These are phyloP conservation scores for Boletus fagicola DNA, from an alignment of 768 basidiomycete species.

Conservation along the genomic window DNA sequence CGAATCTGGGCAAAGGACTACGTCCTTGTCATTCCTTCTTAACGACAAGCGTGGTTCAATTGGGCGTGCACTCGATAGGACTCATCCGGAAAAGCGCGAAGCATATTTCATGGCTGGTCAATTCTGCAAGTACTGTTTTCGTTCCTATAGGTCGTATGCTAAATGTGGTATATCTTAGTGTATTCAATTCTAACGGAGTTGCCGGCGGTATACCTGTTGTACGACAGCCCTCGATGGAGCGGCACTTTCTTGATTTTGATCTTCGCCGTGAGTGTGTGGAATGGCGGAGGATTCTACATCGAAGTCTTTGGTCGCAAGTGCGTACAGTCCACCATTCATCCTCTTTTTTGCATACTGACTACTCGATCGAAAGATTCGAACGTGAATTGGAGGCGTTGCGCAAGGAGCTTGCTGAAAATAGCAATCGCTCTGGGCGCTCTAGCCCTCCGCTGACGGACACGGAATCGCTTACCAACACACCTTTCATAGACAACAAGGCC, in stretches of 20 bases:
- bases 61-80: conserved; percentile 61
- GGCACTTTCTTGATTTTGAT: conserved; percentile 74
- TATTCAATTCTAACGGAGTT: conserved; percentile 86
- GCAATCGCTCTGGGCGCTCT: conserved; percentile 50
- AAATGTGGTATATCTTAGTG: conserved; percentile 40
- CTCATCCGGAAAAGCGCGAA: conserved; percentile 63
- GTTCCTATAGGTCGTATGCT: neutral
- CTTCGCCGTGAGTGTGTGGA: conserved; percentile 90
- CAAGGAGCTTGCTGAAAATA: conserved; percentile 80
- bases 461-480: conserved; percentile 39
- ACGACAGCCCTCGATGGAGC: conserved; percentile 77
- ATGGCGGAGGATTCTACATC: conserved; percentile 93
- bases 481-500: conserved; percentile 22
- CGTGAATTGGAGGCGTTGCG: conserved; percentile 86
- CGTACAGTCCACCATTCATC: conserved; percentile 33
- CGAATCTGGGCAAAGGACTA: conserved; percentile 85
- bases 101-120: conserved; percentile 82
- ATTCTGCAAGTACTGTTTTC: conserved; percentile 49
- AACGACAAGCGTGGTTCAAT: conserved; percentile 87
- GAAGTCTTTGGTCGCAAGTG: conserved; percentile 97
- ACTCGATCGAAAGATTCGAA: conserved; percentile 64
- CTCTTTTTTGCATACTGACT: conserved; percentile 2
- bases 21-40: conserved; percentile 84
- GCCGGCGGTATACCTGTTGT: conserved; percentile 80
- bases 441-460: conserved; percentile 52